Conservation (phyloP, 2,329 filamentous ascomycete genomes). For the Trichoderma sp. region DNA sequence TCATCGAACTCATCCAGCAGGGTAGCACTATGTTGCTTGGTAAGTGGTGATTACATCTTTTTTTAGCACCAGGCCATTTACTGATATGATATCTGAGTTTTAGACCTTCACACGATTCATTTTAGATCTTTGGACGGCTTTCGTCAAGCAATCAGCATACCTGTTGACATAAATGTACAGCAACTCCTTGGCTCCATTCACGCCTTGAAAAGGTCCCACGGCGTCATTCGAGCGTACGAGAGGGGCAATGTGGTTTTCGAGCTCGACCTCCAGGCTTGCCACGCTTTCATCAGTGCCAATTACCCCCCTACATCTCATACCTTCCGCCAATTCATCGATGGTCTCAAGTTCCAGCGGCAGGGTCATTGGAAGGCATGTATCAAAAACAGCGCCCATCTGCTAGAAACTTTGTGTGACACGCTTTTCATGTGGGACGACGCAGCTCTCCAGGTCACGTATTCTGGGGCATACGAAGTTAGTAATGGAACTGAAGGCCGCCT, state of each 20-base stretch:
- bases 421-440: slow-evolving; percentile 7
- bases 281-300: slow-evolving; percentile 1
- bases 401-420: background rate
- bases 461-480: background rate
- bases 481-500: background rate
- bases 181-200: background rate
- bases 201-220: background rate
- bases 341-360: slow-evolving; percentile 1
- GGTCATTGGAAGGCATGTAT: slow-evolving; percentile 17
- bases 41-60: background rate
- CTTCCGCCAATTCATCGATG: slow-evolving; percentile 18
- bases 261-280: slow-evolving; percentile 15
- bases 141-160: background rate
- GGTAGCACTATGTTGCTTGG: slow-evolving; percentile 12
- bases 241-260: background rate
- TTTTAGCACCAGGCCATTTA: background rate
- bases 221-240: slow-evolving; percentile 3
- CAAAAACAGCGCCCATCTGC: background rate
- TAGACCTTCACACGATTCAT: slow-evolving; percentile 8
- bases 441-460: background rate
- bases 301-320: background rate
- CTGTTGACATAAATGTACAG: slow-evolving; percentile 2
- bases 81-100: background rate
- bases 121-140: background rate
- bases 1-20: slow-evolving; percentile 14